A percentile compares a stretch with the other conserved stretches of the same genome.
phyloP scores from a whole-genome alignment of 1,284 basidiomycete species.

The Grifola frondosa region DNA sequence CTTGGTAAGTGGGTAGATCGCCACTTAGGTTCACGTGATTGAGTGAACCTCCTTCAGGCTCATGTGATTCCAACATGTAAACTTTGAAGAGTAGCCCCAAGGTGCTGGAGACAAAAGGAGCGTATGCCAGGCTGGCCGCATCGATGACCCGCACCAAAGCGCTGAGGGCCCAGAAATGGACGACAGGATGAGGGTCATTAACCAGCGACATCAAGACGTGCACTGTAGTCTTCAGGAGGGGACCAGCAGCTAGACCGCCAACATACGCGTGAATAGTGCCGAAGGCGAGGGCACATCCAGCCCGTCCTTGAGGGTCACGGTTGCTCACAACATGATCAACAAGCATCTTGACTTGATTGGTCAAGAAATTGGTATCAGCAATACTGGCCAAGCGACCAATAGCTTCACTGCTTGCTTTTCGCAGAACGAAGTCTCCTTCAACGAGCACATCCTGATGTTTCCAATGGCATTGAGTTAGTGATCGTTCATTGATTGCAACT shows the following conservation, averaged over 20 bases:
- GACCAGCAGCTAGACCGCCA: constrained; percentile 90
- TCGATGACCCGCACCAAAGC: constrained; percentile 88
- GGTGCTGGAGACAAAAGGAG: constrained; percentile 85
- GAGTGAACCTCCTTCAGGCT: constrained; percentile 89
- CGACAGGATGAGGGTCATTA: constrained; percentile 95
- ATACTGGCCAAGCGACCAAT: constrained; percentile 87
- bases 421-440: constrained; percentile 77
- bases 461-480: background rate
- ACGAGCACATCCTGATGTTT: constrained; percentile 83
- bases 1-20: constrained; percentile 89
- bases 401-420: constrained; percentile 84
- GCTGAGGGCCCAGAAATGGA: constrained; percentile 91
- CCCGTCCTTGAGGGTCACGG: constrained; percentile 89
- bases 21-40: constrained; percentile 86
- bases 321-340: constrained; percentile 98
- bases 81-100: constrained; percentile 91
- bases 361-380: constrained; percentile 84
- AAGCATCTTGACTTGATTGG: constrained; percentile 86
- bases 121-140: constrained; percentile 90
- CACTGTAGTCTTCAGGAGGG: constrained; percentile 93
- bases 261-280: constrained; percentile 94
- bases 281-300: constrained; percentile 92
- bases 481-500: background rate
- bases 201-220: constrained; percentile 95
- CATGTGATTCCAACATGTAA: constrained; percentile 90